Evolutionary conservation across 2,329 filamentous ascomycete genomes (phyloP).

Genomic region (Ceratocystis cacaofunesta): DNA sequence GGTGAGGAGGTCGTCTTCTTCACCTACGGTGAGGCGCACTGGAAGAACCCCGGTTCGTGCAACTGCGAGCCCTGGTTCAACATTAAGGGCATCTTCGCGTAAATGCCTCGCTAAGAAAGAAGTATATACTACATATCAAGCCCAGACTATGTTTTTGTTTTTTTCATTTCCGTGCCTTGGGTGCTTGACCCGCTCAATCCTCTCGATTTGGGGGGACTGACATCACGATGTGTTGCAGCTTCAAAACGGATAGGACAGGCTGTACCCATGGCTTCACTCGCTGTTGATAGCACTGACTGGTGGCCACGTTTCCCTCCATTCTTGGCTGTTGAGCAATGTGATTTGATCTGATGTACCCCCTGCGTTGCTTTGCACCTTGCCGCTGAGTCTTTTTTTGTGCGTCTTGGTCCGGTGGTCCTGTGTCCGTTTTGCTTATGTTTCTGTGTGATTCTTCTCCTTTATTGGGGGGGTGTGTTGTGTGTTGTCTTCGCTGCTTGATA

Average conservation of each 20-base stretch:
- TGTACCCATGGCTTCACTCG: too few species aligned
- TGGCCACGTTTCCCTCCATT: too few species aligned
- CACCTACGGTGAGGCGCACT: conserved; percentile 62
- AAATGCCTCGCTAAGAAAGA: not conserved
- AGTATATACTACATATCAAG: conserved; percentile 3
- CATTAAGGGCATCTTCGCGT: conserved; percentile 23
- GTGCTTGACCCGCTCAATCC: not conserved
- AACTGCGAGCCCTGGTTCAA: conserved; percentile 73
- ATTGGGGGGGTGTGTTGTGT: not conserved
- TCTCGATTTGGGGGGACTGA: too few species aligned
- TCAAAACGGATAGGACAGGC: too few species aligned
- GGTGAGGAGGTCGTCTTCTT: conserved; percentile 67
- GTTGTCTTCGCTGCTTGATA: not conserved
- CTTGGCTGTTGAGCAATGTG: not conserved
- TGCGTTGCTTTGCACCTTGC: not conserved
- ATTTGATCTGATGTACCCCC: not conserved
- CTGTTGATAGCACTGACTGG: too few species aligned
- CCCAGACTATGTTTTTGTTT: not conserved
- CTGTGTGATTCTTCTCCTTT: not conserved
- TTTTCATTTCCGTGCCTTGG: not conserved
- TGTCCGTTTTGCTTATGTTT: not conserved
- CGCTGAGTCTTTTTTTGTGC: too few species aligned
- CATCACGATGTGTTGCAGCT: too few species aligned
- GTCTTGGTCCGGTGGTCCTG: not conserved
- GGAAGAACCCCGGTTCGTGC: conserved; percentile 60